Base-by-base conservation (phyloP, 2,329 filamentous ascomycete genomes). In the Nannizziopsis arthrosporioides region DNA sequence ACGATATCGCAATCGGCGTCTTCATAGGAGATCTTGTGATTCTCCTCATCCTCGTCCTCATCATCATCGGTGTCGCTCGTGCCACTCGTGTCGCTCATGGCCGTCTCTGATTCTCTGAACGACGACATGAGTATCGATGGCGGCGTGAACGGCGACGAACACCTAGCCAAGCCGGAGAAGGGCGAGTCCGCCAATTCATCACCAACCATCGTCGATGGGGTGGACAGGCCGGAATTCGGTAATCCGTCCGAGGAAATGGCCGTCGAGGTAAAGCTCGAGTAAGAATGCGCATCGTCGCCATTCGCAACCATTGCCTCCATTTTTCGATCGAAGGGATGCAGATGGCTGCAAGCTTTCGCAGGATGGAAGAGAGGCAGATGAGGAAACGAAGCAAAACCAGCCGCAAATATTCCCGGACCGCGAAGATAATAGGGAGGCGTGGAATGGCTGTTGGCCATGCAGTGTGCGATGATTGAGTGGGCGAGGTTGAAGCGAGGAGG, bases 1-100 rank as follows among this genome's bases (percentile, higher is more conserved):
- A 45, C 47, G 14, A 47, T 46, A 11, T 45, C 45, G 36, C 40
- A 47, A 38, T 46, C 46, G 17, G 42, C 44, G 40, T 49, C 45
- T n/a, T 30, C 38, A n/a, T 47, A 4, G 18, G 39, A 22, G 22
- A 7, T 7, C 7, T 27, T 27, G 7, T 27, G 22, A 27, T 27
- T 7, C 3, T 36, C 30, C 12, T 42, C 18, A 6, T 40, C 47
- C 6, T 43, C 43, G 2, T 47, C 44, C 3, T 37, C 32, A 34
- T 47, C 35, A 12, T 50, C 44, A 7, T 27, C 22, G 22, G 22
- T 27, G 7, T 27, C 22, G 22, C 22, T 27, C 22, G 22, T 27
- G n/a, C n/a, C n/a, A n/a, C n/a, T n/a, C 19, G 38, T 17, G 14
- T 50, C 41, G 18, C 17, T 42, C 42, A 47, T 45, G 15, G 14